Base-by-base conservation (phyloP, 2,329 filamentous ascomycete species). In the Pestalotiopsis sp. region DNA sequence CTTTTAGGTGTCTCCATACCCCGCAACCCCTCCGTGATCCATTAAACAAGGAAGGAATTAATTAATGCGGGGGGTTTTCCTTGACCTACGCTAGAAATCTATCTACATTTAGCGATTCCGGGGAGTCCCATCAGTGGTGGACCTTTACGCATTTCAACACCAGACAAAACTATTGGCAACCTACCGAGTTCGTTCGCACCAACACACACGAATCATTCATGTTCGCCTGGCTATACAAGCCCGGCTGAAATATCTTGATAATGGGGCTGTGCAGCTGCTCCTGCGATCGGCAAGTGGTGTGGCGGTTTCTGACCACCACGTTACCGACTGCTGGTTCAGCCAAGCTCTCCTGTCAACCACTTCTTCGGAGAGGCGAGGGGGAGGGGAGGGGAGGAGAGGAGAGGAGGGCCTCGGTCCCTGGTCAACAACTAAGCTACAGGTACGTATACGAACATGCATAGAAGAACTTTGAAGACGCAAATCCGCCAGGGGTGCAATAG, bases 61-160 rank as follows among this genome's bases (percentile, higher is more conserved):
- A 36, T 36, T 36, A 62, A 20, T 39, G 36, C 59, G 59, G 59
- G 36, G 27, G 20, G n/a, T 7, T 52, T 52, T 52, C 20, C 17
- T 52, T 9, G 31, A 36, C 31, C 17, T 11, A n/a, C 14, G 4
- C 17, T n/a, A 52, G 17, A n/a, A 17, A 11, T 9, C n/a, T 52
- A n/a, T 4, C 17, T n/a, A 52, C 45, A 9, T 52, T n/a, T 20
- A 62, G n/a, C 27, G 36, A 36, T 27, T 62, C 59, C 38, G 59
- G 59, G 59, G 59, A 62, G 59, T 62, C n/a, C 31, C 59, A 62
- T 39, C 59, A 62, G 31, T 39, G 31, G 59, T 62, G 59, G 59
- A 41, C 38, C 59, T n/a, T 41, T 20, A 39, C 25, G n/a, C 25
- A 36, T 5, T 27, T 52, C 45, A 52, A 52, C 17, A 52, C 45